Conservation (phyloP, 1,284 basidiomycete species). For the Stereum hirsutum region DNA sequence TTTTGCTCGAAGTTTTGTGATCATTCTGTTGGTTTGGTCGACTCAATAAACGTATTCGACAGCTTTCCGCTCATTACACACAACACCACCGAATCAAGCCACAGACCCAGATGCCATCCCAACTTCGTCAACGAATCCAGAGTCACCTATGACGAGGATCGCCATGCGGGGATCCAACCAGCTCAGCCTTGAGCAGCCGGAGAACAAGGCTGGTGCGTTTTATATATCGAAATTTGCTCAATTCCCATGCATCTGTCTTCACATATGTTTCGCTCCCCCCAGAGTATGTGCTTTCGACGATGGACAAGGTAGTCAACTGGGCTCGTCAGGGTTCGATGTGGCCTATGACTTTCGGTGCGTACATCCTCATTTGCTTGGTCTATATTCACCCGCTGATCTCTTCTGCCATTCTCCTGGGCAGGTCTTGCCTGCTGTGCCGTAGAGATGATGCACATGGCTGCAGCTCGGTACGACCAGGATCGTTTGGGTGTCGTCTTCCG, state of each 20-base stretch:
- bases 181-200: conserved; percentile 78
- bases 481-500: conserved; percentile 97
- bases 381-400: too few relatives aligned
- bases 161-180: conserved; percentile 80
- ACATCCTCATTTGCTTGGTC: too few relatives aligned
- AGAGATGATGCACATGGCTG: conserved; percentile 99
- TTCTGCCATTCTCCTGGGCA: conserved; percentile 15
- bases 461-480: conserved; percentile 98
- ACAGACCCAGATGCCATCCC: conserved; percentile 30
- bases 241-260: neutral
- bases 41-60: conserved; percentile 3
- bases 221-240: too few relatives aligned
- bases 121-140: conserved; percentile 32
- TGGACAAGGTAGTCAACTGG: conserved; percentile 99
- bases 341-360: conserved; percentile 95
- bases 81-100: conserved; percentile 27
- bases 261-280: neutral
- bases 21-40: neutral
- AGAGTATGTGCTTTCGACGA: conserved; percentile 95
- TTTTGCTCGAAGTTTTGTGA: conserved; percentile 3
- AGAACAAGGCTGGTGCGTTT: conserved; percentile 79
- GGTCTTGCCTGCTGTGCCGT: conserved; percentile 98
- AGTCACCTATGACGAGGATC: conserved; percentile 50
- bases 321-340: conserved; percentile 97
- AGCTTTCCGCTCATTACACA: conserved; percentile 50